Evolutionary conservation across 2,329 filamentous ascomycete species (phyloP).

Genomic region (Raffaelea arxii): DNA sequence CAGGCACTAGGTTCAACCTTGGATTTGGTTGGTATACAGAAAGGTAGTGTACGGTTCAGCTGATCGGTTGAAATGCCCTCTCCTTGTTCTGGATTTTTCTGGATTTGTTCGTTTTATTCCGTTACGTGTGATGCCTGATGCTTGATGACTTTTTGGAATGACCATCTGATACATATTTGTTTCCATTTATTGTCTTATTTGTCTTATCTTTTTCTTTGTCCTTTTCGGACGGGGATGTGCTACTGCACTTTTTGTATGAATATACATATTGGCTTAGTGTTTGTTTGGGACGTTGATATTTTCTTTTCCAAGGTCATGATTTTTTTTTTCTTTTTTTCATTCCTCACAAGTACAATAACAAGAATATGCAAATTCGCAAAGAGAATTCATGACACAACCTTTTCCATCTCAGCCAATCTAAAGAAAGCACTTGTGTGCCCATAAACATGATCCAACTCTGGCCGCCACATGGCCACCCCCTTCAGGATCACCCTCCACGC

Average conservation of each 20-base stretch:
- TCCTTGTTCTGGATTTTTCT: background rate
- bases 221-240: background rate
- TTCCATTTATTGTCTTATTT: background rate
- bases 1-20: slow-evolving; percentile 32
- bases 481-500: background rate
- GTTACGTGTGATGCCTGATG: background rate
- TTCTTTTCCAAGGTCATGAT: background rate
- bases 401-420: background rate
- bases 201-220: background rate
- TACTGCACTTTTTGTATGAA: background rate
- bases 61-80: background rate
- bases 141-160: background rate
- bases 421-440: background rate
- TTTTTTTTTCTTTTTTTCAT: background rate
- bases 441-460: background rate
- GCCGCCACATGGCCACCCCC: background rate
- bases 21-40: slow-evolving; percentile 23
- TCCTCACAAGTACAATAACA: background rate
- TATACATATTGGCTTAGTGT: background rate
- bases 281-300: background rate
- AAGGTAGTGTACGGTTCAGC: background rate
- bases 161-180: background rate
- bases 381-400: background rate
- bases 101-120: background rate
- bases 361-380: background rate